These are phyloP conservation scores for Ceratorhiza oryzae-sativae DNA, from an alignment of 1,284 basidiomycete species.

Conservation along the genomic window DNA sequence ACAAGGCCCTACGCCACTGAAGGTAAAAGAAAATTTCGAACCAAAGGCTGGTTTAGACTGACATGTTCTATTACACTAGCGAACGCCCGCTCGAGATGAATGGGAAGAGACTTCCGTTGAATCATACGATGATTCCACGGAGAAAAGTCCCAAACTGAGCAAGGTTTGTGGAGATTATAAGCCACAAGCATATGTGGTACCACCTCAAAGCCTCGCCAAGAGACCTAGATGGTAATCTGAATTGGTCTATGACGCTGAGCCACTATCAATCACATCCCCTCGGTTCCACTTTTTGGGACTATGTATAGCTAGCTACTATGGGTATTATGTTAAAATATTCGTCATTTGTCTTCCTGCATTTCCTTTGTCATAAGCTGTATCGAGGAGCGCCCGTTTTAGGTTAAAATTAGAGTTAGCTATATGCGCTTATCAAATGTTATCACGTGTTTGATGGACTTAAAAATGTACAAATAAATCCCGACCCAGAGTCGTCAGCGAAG, in stretches of 20 bases:
- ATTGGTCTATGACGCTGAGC: too few species aligned
- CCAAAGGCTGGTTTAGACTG: too few species aligned
- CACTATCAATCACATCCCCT: conserved; percentile 19
- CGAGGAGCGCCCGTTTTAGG: not conserved
- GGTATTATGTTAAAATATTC: not conserved
- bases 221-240: not conserved
- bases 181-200: not conserved
- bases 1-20: not conserved
- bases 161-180: not conserved
- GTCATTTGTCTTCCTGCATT: not conserved
- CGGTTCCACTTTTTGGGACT: not conserved
- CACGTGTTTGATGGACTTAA: not conserved
- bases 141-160: not conserved
- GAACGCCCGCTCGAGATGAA: not conserved
- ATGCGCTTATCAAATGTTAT: conserved; percentile 20
- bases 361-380: not conserved
- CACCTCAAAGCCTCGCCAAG: not conserved
- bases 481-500: too few species aligned
- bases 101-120: not conserved
- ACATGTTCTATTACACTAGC: not conserved
- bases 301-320: not conserved
- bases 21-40: not conserved
- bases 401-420: conserved; percentile 15
- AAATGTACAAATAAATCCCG: conserved; percentile 27
- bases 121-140: not conserved